Evolutionary conservation across 2,329 filamentous ascomycete species (phyloP).

Genomic region (Stagonosporopsis vannaccii): DNA sequence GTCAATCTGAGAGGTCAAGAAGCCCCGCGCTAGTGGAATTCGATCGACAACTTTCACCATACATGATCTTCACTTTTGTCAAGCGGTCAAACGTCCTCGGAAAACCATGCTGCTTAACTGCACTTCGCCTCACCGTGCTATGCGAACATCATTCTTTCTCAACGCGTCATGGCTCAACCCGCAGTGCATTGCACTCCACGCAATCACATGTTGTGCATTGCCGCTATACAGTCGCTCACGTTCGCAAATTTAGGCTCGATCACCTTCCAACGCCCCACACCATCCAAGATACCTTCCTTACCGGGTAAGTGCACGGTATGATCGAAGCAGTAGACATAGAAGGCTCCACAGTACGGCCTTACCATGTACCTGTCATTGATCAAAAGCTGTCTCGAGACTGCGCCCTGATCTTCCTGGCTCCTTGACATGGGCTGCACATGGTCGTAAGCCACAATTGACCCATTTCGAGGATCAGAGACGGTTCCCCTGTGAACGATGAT

Average conservation of each 20-base stretch:
- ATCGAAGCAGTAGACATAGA: constrained; percentile 13
- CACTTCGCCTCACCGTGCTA: neutral
- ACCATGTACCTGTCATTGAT: constrained; percentile 13
- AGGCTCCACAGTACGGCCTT: neutral
- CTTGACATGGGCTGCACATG: neutral
- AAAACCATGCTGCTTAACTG: neutral
- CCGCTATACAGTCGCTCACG: neutral
- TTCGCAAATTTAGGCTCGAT: neutral
- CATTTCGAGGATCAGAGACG: neutral
- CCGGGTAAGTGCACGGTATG: constrained; percentile 7
- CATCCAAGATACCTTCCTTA: neutral
- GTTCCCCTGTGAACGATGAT: constrained; percentile 2
- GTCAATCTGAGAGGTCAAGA: constrained; percentile 8
- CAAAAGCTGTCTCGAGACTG: neutral
- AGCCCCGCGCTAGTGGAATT: constrained; percentile 13
- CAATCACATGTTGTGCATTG: neutral
- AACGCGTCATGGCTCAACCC: neutral
- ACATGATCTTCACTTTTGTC: neutral
- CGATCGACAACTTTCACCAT: neutral
- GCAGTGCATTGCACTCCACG: neutral
- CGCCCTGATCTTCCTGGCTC: neutral
- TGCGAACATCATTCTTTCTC: neutral
- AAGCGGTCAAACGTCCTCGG: neutral
- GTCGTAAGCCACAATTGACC: too few species aligned
- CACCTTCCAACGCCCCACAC: neutral